Percentiles rank a stretch among this genome's conserved stretches.
Conservation (phyloP, 345 rosid species). For the Aethionema arabicum region DNA sequence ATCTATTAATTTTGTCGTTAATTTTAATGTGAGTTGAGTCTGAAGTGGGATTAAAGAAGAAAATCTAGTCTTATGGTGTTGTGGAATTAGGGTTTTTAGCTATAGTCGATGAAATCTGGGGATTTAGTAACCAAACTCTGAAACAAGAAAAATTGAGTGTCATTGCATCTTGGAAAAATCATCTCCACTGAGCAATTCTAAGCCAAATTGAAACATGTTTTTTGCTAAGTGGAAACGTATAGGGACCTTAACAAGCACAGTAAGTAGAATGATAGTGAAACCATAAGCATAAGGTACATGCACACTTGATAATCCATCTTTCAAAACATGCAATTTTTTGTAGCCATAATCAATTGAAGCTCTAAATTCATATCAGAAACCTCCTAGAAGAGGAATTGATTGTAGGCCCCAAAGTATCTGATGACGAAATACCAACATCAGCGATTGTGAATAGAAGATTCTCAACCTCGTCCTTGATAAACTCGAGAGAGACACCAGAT, state of each 20-base stretch:
- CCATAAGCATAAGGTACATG: constrained; percentile 88
- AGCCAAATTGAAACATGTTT: constrained; percentile 67
- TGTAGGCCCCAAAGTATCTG: constrained; percentile 46
- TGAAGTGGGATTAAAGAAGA: too few relatives aligned
- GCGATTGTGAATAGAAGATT: constrained; percentile 64
- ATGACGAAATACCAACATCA: constrained; percentile 76
- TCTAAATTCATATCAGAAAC: not conserved
- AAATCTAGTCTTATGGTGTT: too few relatives aligned
- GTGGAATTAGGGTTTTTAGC: too few relatives aligned
- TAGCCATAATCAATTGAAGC: constrained; percentile 14
- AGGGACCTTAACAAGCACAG: constrained; percentile 89
- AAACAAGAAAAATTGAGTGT: too few relatives aligned
- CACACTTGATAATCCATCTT: constrained; percentile 72
- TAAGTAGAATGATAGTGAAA: constrained; percentile 84
- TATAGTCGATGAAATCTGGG: too few relatives aligned
- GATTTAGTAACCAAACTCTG: too few relatives aligned
- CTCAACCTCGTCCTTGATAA: constrained; percentile 53
- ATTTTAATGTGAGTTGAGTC: too few relatives aligned
- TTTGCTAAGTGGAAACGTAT: constrained; percentile 88
- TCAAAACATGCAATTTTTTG: constrained; percentile 56
- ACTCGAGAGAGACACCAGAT: constrained; percentile 42
- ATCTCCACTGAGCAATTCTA: not conserved
- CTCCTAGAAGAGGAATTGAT: constrained; percentile 87
- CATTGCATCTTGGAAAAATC: too few relatives aligned
- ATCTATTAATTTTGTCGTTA: too few relatives aligned